A percentile compares a stretch with the other conserved stretches of the same genome.
These are phyloP conservation scores for Theobroma grandiflorum DNA, from an alignment of 441 rosid species.

Conservation along the genomic window DNA sequence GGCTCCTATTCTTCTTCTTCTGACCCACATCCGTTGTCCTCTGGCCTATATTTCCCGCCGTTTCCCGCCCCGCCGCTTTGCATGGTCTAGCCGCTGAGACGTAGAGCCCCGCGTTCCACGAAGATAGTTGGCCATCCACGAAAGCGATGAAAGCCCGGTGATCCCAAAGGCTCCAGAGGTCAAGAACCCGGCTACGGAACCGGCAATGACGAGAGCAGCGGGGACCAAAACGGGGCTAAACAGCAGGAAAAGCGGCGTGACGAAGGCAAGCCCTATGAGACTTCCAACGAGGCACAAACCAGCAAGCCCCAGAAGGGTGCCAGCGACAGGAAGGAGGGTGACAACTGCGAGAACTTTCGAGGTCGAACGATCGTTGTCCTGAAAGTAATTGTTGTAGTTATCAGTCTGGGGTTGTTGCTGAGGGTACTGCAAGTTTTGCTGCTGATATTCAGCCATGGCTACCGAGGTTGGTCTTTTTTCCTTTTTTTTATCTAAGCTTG, in stretches of 20 bases:
- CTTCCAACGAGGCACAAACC: constrained; percentile 65
- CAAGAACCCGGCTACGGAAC: constrained; percentile 63
- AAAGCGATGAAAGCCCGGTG: constrained; percentile 67
- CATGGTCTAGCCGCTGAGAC: constrained; percentile 45
- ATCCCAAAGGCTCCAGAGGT: constrained; percentile 79
- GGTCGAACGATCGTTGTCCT: constrained; percentile 34
- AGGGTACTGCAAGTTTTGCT: not conserved
- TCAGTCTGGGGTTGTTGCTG: constrained; percentile 22
- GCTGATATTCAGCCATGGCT: constrained; percentile 38
- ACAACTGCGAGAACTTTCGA: constrained; percentile 55
- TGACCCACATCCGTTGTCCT: constrained; percentile 58
- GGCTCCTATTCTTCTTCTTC: constrained; percentile 54
- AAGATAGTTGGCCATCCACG: constrained; percentile 60
- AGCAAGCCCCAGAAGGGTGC: constrained; percentile 56
- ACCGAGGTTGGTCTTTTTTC: not conserved
- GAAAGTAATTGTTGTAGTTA: constrained; percentile 20
- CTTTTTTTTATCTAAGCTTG: too few relatives aligned
- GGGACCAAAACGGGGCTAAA: constrained; percentile 82
- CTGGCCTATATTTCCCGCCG: constrained; percentile 56
- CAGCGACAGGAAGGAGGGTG: constrained; percentile 59
- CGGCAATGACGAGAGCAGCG: constrained; percentile 58
- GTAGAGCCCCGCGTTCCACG: constrained; percentile 34
- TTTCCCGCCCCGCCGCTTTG: constrained; percentile 45
- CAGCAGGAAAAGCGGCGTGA: constrained; percentile 65
- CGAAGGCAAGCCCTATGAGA: constrained; percentile 57